Conservation (phyloP, 768 basidiomycete species). For the Boletus vermiculosoides region DNA sequence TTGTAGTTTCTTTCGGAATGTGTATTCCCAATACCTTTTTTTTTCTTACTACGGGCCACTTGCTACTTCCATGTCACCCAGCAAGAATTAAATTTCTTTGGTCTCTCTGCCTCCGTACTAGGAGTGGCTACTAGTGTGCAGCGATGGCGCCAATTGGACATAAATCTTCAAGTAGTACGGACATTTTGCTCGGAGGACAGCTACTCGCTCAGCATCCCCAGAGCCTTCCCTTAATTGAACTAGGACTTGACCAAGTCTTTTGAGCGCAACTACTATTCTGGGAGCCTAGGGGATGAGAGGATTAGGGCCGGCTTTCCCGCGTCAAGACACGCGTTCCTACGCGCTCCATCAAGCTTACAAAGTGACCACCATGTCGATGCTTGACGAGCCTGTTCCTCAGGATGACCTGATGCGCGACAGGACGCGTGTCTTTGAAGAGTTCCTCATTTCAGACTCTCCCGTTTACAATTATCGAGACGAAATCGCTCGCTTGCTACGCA, state of each 20-base stretch:
- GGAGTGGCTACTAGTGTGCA: no score
- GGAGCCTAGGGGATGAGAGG: not conserved
- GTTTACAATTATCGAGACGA: constrained; percentile 84
- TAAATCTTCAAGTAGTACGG: not conserved
- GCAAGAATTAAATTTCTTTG: not conserved
- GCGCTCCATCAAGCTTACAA: constrained; percentile 3
- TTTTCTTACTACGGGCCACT: not conserved
- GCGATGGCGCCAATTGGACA: no score
- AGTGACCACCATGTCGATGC: constrained; percentile 32
- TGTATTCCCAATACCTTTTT: constrained; percentile 1
- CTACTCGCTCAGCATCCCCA: not conserved
- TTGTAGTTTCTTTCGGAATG: constrained; percentile 7
- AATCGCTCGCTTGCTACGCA: constrained; percentile 77
- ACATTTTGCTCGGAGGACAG: not conserved
- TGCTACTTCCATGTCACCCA: not conserved
- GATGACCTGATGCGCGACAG: constrained; percentile 77
- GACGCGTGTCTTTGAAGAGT: constrained; percentile 78
- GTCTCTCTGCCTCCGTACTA: no score
- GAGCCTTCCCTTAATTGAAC: no score
- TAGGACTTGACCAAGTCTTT: no score
- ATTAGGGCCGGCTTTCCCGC: constrained; percentile 38
- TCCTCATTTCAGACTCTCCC: constrained; percentile 66
- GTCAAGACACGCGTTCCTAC: constrained; percentile 14
- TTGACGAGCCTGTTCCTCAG: constrained; percentile 57
- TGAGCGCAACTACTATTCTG: no score